phyloP scores from a whole-genome alignment of 1,284 basidiomycete species.

The Coniophora puteana region DNA sequence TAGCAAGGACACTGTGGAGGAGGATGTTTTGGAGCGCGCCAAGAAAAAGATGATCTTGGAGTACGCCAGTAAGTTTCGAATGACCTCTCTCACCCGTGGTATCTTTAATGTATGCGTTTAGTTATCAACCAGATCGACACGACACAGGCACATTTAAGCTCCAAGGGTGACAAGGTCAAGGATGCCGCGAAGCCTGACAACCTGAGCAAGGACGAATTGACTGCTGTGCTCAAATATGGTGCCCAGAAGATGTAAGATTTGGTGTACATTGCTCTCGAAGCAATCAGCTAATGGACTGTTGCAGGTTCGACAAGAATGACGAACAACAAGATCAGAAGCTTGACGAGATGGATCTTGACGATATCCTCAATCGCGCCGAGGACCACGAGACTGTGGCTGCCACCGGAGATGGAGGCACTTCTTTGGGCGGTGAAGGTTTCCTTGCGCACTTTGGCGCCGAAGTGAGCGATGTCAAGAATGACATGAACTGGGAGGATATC shows the following conservation, averaged over 20 bases:
- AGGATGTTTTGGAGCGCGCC: constrained; percentile 96
- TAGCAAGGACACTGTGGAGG: constrained; percentile 99
- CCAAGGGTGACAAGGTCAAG: constrained; percentile 63
- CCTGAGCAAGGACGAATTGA: constrained; percentile 95
- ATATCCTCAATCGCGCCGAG: constrained; percentile 95
- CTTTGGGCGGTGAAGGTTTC: constrained; percentile 96
- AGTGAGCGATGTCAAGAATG: constrained; percentile 98
- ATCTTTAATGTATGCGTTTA: constrained; percentile 28
- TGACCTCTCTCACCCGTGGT: no score
- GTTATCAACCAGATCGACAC: constrained; percentile 99
- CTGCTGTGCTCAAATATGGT: constrained; percentile 98
- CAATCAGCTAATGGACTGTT: constrained; percentile 12
- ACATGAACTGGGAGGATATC: constrained; percentile 99
- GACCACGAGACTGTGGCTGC: constrained; percentile 92
- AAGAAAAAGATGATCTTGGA: constrained; percentile 99
- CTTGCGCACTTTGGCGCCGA: constrained; percentile 91
- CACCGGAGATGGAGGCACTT: constrained; percentile 74
- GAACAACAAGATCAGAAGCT: constrained; percentile 92
- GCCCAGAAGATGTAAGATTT: constrained; percentile 88
- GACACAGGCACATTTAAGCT: constrained; percentile 91
- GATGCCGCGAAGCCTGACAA: constrained; percentile 81
- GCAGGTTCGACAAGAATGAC: constrained; percentile 95
- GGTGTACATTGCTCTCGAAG: constrained; percentile 8
- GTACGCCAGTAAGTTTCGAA: constrained; percentile 83
- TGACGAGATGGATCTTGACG: constrained; percentile 99